A percentile compares a stretch with the other conserved stretches of the same genome.
Conservation (phyloP, 129 eudicot species). For the Silybum marianum region DNA sequence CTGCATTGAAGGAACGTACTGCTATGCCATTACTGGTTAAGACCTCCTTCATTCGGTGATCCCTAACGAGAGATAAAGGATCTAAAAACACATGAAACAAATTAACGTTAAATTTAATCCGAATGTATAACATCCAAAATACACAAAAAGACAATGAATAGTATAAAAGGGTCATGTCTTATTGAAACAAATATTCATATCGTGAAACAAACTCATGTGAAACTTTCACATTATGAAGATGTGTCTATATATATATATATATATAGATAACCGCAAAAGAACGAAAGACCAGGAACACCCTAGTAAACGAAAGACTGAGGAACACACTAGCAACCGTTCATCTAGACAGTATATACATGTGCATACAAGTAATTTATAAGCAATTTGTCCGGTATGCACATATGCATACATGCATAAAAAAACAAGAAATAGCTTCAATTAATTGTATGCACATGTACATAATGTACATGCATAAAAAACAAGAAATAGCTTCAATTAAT, state of each 20-base stretch:
- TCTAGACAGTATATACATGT: background rate
- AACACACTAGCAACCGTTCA: background rate
- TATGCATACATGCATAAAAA: background rate
- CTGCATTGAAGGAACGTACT: constrained; percentile 82
- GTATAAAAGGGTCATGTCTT: background rate
- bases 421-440: too few relatives aligned
- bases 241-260: background rate
- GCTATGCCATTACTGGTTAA: constrained; percentile 60
- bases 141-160: background rate
- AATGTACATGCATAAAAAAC: background rate
- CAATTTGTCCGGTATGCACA: too few relatives aligned
- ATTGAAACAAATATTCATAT: too few relatives aligned
- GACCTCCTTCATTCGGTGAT: constrained; percentile 73
- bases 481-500: too few relatives aligned
- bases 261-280: background rate
- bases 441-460: too few relatives aligned
- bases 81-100: constrained; percentile 42
- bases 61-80: constrained; percentile 85
- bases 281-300: background rate
- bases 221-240: too few relatives aligned
- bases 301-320: background rate
- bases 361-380: too few relatives aligned
- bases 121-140: background rate
- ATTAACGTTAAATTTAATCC: constrained; percentile 2
- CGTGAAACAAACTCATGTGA: too few relatives aligned